Base-by-base conservation (phyloP, 352 stramenopile species). In the Phytophthora tubulina region DNA sequence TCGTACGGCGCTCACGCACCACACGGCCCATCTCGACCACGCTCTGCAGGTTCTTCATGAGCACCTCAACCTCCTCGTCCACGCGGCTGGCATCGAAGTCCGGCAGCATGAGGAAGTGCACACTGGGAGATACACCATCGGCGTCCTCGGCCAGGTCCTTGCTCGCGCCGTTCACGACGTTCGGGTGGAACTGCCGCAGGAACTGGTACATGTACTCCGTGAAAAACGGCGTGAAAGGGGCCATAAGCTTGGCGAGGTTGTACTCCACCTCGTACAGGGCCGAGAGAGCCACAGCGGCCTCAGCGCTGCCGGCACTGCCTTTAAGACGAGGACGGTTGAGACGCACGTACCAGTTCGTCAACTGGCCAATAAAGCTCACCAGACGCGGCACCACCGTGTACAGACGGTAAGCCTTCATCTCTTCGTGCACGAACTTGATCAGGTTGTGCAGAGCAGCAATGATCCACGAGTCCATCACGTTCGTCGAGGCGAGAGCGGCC, bases 341-440 rank as follows among this genome's bases (percentile, higher is more conserved):
- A 44, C 98, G 96, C 41, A 99, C 97, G 82, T 99, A 99, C 97
- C 97, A 99, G 86, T 99, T 99, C 36, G 98, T 99, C 27, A 99
- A 90, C 78, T 99, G 91, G 31, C 98, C 95, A 50, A 99, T 98
- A 75, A 99, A 99, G 65, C 91, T 90, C 13, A 99, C 95, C 33
- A 99, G 89, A 58, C 95, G 93, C 14, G 98, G 97, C 77, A 99
- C 93, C 56, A 99, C 98, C 55, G 98, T 99, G 91, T 99, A 99
- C 48, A 99, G 85, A 62, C 98, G 95, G 84, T 99, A 99, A 5
- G 96, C 97, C 44, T 84, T 83, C 98, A 99, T 99, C 86, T 99
- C 98, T 38, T 91, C 66, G 68, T 98, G 89, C 46, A 99, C 95
- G 76, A 98, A 99, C 80, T 99, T 98, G 73, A 99, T 99, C 48